Base-by-base conservation (phyloP, 495 filamentous ascomycete species). In the Hypoxylon subgilvum region DNA sequence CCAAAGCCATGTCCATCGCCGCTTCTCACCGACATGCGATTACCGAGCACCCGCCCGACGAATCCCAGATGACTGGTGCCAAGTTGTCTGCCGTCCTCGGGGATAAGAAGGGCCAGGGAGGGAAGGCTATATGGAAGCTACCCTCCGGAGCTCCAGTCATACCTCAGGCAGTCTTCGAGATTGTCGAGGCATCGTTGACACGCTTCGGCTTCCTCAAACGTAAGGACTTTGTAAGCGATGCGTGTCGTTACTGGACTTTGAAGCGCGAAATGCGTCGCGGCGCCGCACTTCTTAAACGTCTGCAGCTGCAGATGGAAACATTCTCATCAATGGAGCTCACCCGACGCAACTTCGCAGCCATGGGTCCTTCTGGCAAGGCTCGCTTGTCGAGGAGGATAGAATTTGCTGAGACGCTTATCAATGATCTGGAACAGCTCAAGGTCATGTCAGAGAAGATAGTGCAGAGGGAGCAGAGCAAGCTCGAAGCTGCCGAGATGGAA, bases 281-380 rank as follows among this genome's bases (percentile, higher is more conserved):
- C 23, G 94, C 94, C 12, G 89, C 93, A 13, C 77, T 97, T 34
- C 79, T 99, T 42, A 96, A 96, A 74, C 85, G 94, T 30, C 79
- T 97, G 6, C 94, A 98, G 67, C 72, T 97, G 25, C 92, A 96
- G 71, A 88, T 92, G 84, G 93, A 96, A 67, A 88, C 90, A 0
- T 98, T 97, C 70, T 90, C 92, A 0, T 94, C 90, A 0, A 94
- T 96, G 87, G 95, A 99, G 73, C 88, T 99, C 61, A 95, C 92
- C 1, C 81, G 94, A 23, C 84, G 96, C 49, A 90, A 97, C 66
- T 99, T 94, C 74, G 86, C 88, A 5, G 87, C 88, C 16, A 93
- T 96, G 90, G 94, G 94, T 27, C 87, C 86, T 18, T 84, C 85
- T 39, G 94, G 94, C 21, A 83, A 86, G 56, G 83, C 87, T 25